These are phyloP conservation scores for Chrysoporthe austroafricana DNA, from an alignment of 2,329 filamentous ascomycete species.

Conservation along the genomic window DNA sequence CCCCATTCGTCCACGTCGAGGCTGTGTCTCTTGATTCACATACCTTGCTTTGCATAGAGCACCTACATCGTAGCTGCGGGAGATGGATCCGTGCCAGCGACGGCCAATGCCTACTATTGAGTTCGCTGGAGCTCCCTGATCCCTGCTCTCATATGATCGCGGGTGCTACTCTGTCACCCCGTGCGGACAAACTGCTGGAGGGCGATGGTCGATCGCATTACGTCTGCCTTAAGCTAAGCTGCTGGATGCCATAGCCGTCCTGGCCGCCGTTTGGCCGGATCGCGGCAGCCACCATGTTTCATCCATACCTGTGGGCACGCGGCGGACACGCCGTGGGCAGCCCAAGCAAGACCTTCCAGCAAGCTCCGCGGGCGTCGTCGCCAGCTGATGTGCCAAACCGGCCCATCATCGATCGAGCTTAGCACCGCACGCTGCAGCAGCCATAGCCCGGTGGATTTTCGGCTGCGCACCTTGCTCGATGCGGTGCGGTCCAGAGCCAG, in stretches of 20 bases:
- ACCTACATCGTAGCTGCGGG: neutral
- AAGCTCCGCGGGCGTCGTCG: neutral
- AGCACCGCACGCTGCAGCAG: conserved; percentile 12
- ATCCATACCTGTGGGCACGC: neutral
- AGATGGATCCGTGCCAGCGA: neutral
- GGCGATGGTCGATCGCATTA: neutral
- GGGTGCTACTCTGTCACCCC: neutral
- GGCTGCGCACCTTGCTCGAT: neutral
- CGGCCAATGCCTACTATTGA: neutral
- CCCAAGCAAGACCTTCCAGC: neutral
- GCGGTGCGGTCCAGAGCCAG: conserved; percentile 3
- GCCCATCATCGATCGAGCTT: conserved; percentile 11
- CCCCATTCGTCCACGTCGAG: conserved; percentile 25
- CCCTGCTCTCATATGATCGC: neutral
- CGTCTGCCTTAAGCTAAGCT: neutral
- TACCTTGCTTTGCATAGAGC: conserved; percentile 15
- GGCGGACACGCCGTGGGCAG: too few relatives aligned
- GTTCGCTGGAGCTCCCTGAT: neutral
- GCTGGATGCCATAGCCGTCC: neutral
- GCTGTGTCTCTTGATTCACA: conserved; percentile 23
- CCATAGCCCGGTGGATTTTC: conserved; percentile 13
- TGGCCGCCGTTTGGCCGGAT: neutral
- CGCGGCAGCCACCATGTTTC: conserved; percentile 17
- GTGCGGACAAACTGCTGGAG: neutral
- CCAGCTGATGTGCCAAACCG: conserved; percentile 8